phyloP scores from a whole-genome alignment of 805 yeast species.

The Scheffersomyces ergatensis region DNA sequence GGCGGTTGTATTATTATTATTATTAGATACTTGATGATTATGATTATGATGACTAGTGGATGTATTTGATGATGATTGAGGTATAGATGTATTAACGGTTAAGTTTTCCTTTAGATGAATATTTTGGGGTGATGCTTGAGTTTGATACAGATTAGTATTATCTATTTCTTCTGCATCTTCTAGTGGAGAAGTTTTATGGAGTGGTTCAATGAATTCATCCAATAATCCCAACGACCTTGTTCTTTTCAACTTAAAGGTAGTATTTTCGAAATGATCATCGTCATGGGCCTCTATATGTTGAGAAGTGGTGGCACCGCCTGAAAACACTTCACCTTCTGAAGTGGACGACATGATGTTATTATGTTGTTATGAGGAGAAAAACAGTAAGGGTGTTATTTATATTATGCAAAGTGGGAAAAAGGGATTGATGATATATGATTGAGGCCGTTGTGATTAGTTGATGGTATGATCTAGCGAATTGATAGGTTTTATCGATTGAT shows the following conservation, averaged over 20 bases:
- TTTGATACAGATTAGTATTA: neutral
- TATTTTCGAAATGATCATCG: constrained; percentile 65
- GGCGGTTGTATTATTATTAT: neutral
- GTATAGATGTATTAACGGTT: neutral
- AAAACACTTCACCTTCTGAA: constrained; percentile 30
- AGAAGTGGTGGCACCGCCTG: constrained; percentile 62
- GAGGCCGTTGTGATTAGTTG: too few species aligned
- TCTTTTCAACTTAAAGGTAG: constrained; percentile 73
- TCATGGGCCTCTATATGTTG: constrained; percentile 69
- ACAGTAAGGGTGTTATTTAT: too few species aligned
- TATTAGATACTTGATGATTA: neutral
- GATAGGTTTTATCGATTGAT: too few species aligned
- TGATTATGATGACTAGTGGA: neutral
- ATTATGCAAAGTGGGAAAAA: too few species aligned
- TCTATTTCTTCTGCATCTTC: neutral
- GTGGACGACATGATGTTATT: neutral
- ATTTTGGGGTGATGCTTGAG: neutral
- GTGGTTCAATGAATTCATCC: constrained; percentile 54
- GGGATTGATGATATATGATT: too few species aligned
- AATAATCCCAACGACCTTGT: constrained; percentile 80
- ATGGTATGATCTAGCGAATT: too few species aligned
- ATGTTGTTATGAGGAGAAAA: too few species aligned
- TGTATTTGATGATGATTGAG: neutral
- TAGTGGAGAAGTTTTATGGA: neutral
- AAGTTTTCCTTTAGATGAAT: neutral